Evolutionary conservation across 2,329 filamentous ascomycete genomes (phyloP), one percentile per base, ranked within the genome.

Genomic region (Fusarium globosum): DNA sequence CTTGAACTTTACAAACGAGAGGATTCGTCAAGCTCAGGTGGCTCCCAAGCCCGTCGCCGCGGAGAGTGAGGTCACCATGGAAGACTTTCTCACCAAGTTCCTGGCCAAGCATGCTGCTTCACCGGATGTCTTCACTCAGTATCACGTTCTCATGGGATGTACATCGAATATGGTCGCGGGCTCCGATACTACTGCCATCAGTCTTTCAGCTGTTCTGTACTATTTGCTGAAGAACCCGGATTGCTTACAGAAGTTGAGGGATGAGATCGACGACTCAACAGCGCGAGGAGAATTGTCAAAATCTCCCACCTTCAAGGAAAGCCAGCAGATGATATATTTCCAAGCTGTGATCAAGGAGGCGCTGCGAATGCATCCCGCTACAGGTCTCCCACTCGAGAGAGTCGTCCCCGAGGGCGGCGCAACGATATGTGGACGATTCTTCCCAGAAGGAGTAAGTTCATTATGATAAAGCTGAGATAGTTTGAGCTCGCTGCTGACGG

Each of bases 81-180:
- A 75, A 33, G 73, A 77, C 9, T 77, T 77, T 38, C 65, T 77
- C 4, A 65, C 76, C 9, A 77, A 77, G 15, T 76, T 77, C 5
- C 28, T 76, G 1, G 61, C 72, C 14, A 76, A 76, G 21, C 72
- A 77, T 26, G 26, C 68, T 2, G 56, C 69, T 0, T 53, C 58
- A 1, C 76, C 76, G 0, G 51, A 76, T 4, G 38, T 20, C 0
- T 77, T 77, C 3, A 75, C 76, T 0, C 51, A 67, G 20, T 72
- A 69, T 14, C 75, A 76, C 6, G 65, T 77, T 26, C 57, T 77
- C 1, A 59, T 72, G 14, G 72, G 75, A 1, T 77, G 76, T 16
- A 61, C 64, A 2, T 70, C 76, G 0, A 77, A 77, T 1, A 77
- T 77, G 72, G 72, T 76, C 1, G 76, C 75, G 1, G 76, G 76